phyloP scores from a whole-genome alignment of 441 rosid genomes.

The Jatropha podagrica region DNA sequence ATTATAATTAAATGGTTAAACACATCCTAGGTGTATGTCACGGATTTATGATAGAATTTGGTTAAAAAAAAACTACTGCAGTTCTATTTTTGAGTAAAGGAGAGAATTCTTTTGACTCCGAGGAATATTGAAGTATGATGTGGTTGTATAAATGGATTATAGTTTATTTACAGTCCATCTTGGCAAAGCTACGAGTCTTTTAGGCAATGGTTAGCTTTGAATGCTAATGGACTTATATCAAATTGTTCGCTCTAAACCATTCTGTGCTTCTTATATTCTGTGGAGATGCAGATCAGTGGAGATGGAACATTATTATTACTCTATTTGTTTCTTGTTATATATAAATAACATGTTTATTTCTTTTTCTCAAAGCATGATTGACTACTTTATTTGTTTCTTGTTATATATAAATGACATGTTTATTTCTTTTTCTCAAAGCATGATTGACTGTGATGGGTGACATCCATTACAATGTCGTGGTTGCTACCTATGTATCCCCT shows the following conservation, averaged over 20 bases:
- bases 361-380: background rate
- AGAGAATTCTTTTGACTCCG: background rate
- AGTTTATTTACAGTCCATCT: constrained; percentile 33
- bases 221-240: constrained; percentile 53
- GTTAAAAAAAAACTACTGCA: too few relatives aligned
- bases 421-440: too few relatives aligned
- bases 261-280: constrained; percentile 20
- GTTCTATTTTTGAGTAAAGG: background rate
- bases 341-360: background rate
- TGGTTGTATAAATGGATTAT: background rate
- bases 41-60: too few relatives aligned
- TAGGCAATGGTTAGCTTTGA: constrained; percentile 49
- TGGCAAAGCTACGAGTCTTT: constrained; percentile 33
- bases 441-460: too few relatives aligned
- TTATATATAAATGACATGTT: too few relatives aligned
- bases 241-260: constrained; percentile 22
- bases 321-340: background rate
- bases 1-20: background rate
- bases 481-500: too few relatives aligned
- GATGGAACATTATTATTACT: constrained; percentile 22
- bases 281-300: constrained; percentile 35
- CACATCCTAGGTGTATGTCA: too few relatives aligned
- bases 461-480: too few relatives aligned
- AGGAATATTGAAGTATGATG: background rate
- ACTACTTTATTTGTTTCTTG: too few relatives aligned